Evolutionary conservation across 75 land plant genomes (phyloP), one percentile per base, ranked within the genome.

Genomic region (Pinus tabuliformis): DNA sequence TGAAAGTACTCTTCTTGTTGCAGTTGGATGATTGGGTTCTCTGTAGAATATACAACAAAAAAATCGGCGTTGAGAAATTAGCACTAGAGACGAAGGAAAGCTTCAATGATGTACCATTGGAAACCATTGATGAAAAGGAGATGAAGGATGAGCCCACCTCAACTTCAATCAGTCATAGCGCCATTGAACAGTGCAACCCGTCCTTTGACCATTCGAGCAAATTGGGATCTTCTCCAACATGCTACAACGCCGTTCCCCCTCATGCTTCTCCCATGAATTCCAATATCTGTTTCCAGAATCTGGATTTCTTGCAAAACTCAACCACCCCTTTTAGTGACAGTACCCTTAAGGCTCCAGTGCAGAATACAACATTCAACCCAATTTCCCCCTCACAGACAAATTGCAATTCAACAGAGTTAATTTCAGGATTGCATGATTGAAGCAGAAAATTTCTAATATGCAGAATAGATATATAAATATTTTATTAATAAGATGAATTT

Each of bases 21-120:
- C 73, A 71, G 73, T 71, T 71, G 73, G 73, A 71, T 71, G 73
- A 71, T 22, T 71, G 73, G 73, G 73, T 71, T 17, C 73, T 71
- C 24, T 71, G 73, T 49, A 42, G 73, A 49, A 71, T 71, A n/a
- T 71, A 71, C 73, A 71, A 71, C 56, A 71, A 20, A 22, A 71
- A 71, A 12, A 14, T 42, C 73, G 49, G 73, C 12, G 54, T 24
- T n/a, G 73, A 71, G 73, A 71, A 71, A 18, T 11, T 49, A 18
- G 73, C 73, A 64, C 16, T 64, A 28, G 39, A 33, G 39, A 39
- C 33, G 68, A 64, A 33, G 39, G 36, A 64, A 64, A 28, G 17
- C 68, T 64, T 36, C 36, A 15, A 28, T 15, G 68, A 64, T 64
- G 68, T 14, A 64, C 16, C 39, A 64, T 33, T 64, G 39, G 68